A percentile compares a stretch with the other conserved stretches of the same genome.
Conservation (phyloP, 768 basidiomycete species). For the Hypholoma sublateritium region DNA sequence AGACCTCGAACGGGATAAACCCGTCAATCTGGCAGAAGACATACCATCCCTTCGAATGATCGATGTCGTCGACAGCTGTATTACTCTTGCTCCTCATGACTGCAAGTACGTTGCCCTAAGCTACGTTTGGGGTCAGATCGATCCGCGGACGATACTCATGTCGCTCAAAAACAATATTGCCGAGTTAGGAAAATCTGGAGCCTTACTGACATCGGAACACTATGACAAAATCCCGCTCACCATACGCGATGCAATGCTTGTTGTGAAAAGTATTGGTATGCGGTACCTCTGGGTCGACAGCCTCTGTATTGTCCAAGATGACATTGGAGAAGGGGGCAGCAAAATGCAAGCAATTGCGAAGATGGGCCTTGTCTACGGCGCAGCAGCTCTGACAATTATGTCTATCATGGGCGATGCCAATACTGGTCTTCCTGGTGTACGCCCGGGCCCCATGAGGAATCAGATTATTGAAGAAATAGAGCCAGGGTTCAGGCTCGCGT, state of each 20-base stretch:
- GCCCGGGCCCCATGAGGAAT: not conserved
- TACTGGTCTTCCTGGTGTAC: slow-evolving; percentile 12
- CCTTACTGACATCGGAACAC: not conserved
- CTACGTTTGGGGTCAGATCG: slow-evolving; percentile 8
- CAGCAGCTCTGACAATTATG: slow-evolving; percentile 10
- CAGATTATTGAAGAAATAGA: slow-evolving; percentile 6
- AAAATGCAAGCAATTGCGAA: slow-evolving; percentile 10
- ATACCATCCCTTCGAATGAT: slow-evolving; percentile 10
- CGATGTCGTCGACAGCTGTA: slow-evolving; percentile 8
- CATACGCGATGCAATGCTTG: slow-evolving; percentile 11
- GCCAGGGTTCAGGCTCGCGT: slow-evolving; percentile 7
- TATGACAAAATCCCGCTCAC: slow-evolving; percentile 7
- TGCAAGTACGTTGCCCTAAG: slow-evolving; percentile 9
- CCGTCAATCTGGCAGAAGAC: not conserved
- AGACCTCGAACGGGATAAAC: not conserved
- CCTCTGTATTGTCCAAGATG: slow-evolving; percentile 11
- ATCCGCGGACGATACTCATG: not conserved
- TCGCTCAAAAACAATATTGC: slow-evolving; percentile 2
- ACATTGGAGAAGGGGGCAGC: not conserved
- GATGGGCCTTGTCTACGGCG: slow-evolving; percentile 12
- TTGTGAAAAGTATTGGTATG: not conserved
- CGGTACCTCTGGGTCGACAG: slow-evolving; percentile 12
- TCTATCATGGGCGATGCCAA: slow-evolving; percentile 7
- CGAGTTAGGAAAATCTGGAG: slow-evolving; percentile 2
- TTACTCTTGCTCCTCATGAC: not conserved